Conservation (phyloP, 208 protist species). For the Naegleria gruberi region DNA sequence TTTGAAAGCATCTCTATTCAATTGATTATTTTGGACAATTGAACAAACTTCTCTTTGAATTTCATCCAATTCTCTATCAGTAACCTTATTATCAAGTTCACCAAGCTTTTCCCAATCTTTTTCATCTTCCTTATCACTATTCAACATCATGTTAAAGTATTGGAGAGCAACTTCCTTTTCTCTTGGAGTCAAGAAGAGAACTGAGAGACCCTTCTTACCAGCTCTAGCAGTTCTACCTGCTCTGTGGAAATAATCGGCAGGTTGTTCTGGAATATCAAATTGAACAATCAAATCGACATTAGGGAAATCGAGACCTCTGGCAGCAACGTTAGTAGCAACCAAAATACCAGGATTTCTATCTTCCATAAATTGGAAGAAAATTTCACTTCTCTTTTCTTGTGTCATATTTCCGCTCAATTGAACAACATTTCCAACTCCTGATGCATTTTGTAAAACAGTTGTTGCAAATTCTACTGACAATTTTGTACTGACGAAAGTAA, state of each 20-base stretch:
- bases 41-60: neutral
- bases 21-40: neutral
- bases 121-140: neutral
- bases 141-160: neutral
- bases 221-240: constrained; percentile 94
- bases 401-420: constrained; percentile 60
- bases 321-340: constrained; percentile 73
- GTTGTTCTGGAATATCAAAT: constrained; percentile 89
- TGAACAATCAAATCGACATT: constrained; percentile 88
- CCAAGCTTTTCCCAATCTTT: neutral
- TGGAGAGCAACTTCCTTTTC: constrained; percentile 51
- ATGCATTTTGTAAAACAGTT: constrained; percentile 67
- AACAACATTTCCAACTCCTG: constrained; percentile 32
- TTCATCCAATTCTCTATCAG: neutral
- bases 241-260: constrained; percentile 92
- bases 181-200: constrained; percentile 96
- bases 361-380: constrained; percentile 51
- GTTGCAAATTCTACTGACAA: constrained; percentile 91
- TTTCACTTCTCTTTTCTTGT: constrained; percentile 38
- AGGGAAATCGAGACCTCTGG: constrained; percentile 92
- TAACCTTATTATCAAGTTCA: neutral
- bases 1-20: neutral
- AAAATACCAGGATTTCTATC: constrained; percentile 44
- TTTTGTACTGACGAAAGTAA: constrained; percentile 96
- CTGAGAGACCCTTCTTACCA: constrained; percentile 59